These are phyloP conservation scores for Candida ficus DNA, from an alignment of 805 yeast genomes.

Conservation along the genomic window DNA sequence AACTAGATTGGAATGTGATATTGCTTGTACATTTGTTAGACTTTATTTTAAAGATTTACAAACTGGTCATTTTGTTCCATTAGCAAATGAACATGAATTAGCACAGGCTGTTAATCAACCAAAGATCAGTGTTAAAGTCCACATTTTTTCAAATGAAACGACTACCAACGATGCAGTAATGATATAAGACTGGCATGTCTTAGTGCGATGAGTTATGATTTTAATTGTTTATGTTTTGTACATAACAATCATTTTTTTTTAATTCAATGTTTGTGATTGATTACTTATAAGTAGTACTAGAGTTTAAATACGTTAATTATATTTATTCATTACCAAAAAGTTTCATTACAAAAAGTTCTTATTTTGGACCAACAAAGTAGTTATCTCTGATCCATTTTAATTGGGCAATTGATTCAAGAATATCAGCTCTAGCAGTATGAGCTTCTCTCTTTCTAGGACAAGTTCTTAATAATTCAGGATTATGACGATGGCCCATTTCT, in stretches of 20 bases:
- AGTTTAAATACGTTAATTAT: no score
- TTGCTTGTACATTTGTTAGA: slow-evolving; percentile 8
- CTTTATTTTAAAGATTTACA: slow-evolving; percentile 16
- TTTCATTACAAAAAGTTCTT: neutral
- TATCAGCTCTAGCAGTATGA: slow-evolving; percentile 89
- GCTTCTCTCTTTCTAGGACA: slow-evolving; percentile 60
- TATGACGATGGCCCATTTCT: slow-evolving; percentile 78
- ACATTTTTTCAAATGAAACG: slow-evolving; percentile 6
- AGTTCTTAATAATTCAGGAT: slow-evolving; percentile 50
- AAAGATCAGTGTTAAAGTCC: slow-evolving; percentile 14
- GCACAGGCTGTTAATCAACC: slow-evolving; percentile 11
- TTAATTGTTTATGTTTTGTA: neutral
- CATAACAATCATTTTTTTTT: no score
- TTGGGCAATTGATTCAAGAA: slow-evolving; percentile 82
- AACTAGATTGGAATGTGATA: slow-evolving; percentile 22
- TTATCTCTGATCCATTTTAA: slow-evolving; percentile 69
- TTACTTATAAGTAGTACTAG: no score
- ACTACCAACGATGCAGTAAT: slow-evolving; percentile 2
- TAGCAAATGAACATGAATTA: slow-evolving; percentile 19
- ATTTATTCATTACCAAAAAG: neutral
- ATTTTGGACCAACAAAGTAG: slow-evolving; percentile 40
- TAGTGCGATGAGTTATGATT: neutral
- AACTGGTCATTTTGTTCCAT: slow-evolving; percentile 16
- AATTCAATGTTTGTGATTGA: no score
- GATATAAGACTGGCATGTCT: neutral